phyloP scores from a whole-genome alignment of 768 basidiomycete species.

The Termitomyces sp. region DNA sequence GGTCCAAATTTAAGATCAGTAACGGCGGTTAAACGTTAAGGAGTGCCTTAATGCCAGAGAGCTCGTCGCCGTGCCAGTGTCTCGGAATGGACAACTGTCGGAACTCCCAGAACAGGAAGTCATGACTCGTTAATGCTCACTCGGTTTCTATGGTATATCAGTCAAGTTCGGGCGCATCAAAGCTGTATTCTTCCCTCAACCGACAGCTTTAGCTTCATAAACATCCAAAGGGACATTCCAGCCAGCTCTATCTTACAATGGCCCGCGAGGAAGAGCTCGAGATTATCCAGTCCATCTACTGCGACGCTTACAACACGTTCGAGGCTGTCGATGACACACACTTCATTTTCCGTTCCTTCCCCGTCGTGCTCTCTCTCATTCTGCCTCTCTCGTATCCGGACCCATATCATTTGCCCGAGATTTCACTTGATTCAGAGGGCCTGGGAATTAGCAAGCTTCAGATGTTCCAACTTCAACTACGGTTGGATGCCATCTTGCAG shows the following conservation, averaged over 20 bases:
- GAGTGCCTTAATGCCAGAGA: no score
- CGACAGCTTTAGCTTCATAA: not conserved
- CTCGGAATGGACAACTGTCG: no score
- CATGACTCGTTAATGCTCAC: no score
- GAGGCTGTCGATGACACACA: slow-evolving; percentile 12
- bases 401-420: not conserved
- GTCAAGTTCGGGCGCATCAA: no score
- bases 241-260: not conserved
- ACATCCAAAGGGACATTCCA: not conserved
- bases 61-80: no score
- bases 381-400: slow-evolving; percentile 7
- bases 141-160: no score
- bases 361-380: slow-evolving; percentile 9
- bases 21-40: no score
- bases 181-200: not conserved
- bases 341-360: slow-evolving; percentile 9
- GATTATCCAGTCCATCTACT: slow-evolving; percentile 9
- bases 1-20: no score
- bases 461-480: slow-evolving; percentile 4
- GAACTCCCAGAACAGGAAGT: no score
- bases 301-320: slow-evolving; percentile 11
- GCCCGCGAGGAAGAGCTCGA: slow-evolving; percentile 11
- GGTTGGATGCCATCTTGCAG: slow-evolving; percentile 7
- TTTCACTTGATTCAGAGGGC: not conserved
- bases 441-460: slow-evolving; percentile 10